These are phyloP conservation scores for Hyaloraphidium curvatum DNA, from an alignment of 192 early-diverging fungal genomes.

Conservation along the genomic window DNA sequence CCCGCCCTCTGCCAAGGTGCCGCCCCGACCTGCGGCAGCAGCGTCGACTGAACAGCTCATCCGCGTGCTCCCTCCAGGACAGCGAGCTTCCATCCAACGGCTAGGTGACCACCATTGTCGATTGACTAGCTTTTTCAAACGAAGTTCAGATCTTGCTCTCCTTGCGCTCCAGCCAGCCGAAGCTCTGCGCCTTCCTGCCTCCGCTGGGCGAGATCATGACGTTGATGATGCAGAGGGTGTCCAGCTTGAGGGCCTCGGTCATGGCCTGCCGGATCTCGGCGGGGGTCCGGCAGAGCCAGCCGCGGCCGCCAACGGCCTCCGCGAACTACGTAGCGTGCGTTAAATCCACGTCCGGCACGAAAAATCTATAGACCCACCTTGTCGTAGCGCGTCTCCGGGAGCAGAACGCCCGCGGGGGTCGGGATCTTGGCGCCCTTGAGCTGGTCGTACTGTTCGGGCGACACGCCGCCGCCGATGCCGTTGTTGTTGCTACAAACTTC, in stretches of 20 bases:
- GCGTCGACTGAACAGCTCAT: too few species aligned
- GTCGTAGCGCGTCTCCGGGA: slow-evolving; percentile 46
- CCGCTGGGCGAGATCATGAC: slow-evolving; percentile 42
- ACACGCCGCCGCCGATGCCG: slow-evolving; percentile 52
- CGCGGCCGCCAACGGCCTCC: slow-evolving; percentile 39
- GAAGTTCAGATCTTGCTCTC: neutral
- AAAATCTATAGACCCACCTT: too few species aligned
- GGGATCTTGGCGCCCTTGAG: slow-evolving; percentile 12
- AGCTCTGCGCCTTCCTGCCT: slow-evolving; percentile 4
- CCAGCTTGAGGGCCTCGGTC: slow-evolving; percentile 15
- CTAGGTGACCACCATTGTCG: too few species aligned
- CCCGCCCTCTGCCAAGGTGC: too few species aligned
- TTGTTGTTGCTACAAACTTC: slow-evolving; percentile 33
- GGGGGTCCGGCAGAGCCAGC: slow-evolving; percentile 32
- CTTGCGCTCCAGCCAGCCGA: slow-evolving; percentile 1
- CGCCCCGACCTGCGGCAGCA: too few species aligned
- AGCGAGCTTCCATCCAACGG: too few species aligned
- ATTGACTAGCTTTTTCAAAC: too few species aligned
- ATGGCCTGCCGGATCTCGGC: slow-evolving; percentile 31
- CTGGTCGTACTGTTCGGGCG: slow-evolving; percentile 20
- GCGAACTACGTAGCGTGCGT: too few species aligned
- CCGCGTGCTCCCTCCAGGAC: too few species aligned
- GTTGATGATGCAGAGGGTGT: slow-evolving; percentile 41
- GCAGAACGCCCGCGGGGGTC: slow-evolving; percentile 42
- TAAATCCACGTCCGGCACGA: too few species aligned